These are phyloP conservation scores for Dunaliella sp. DNA, from an alignment of 139 green algal species.

Conservation along the genomic window DNA sequence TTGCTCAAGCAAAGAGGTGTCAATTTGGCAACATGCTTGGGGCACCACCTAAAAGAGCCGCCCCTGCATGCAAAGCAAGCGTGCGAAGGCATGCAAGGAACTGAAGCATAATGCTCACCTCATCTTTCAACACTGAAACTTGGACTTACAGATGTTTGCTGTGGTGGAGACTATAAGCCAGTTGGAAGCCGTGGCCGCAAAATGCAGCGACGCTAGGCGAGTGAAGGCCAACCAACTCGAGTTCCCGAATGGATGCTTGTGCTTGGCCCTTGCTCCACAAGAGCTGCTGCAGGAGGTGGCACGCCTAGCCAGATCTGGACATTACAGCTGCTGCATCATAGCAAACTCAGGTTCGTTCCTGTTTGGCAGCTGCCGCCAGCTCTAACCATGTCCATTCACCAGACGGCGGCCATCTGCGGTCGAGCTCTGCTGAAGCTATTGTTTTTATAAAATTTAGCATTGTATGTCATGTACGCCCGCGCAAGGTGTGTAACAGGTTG, in stretches of 20 bases:
- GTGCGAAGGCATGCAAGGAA: too few species aligned
- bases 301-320: constrained; percentile 23
- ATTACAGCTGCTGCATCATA: constrained; percentile 63
- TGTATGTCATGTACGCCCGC: too few species aligned
- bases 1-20: not conserved
- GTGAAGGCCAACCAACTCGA: not conserved
- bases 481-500: too few species aligned
- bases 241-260: constrained; percentile 77
- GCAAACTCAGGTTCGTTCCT: not conserved
- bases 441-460: too few species aligned
- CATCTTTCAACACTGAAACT: not conserved
- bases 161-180: not conserved
- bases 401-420: too few species aligned
- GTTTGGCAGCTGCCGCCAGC: not conserved
- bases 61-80: too few species aligned
- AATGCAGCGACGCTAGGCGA: not conserved
- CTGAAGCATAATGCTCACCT: too few species aligned
- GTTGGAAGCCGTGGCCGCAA: not conserved
- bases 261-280: constrained; percentile 65
- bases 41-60: too few species aligned
- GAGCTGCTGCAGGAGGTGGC: constrained; percentile 66
- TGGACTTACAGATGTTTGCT: not conserved
- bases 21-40: too few species aligned
- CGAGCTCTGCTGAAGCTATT: too few species aligned
- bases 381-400: not conserved